These are phyloP conservation scores for Cardamine resedifolia DNA, from an alignment of 345 rosid species.

Conservation along the genomic window DNA sequence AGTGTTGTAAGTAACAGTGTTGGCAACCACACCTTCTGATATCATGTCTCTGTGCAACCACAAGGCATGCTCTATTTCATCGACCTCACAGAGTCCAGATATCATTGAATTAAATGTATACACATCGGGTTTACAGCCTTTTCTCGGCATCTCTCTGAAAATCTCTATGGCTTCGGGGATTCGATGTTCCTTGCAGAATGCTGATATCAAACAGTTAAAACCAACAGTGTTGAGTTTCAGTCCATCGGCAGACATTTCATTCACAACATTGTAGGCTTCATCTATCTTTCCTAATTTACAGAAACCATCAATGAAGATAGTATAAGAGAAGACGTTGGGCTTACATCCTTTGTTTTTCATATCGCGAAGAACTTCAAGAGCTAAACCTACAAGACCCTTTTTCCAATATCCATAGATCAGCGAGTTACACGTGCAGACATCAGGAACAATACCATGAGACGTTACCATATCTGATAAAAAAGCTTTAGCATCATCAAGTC, in stretches of 20 bases:
- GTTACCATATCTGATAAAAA: conserved; percentile 46
- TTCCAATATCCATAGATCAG: conserved; percentile 67
- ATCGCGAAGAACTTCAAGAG: conserved; percentile 54
- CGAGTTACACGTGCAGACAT: conserved; percentile 65
- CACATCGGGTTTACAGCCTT: conserved; percentile 81
- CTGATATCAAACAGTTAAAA: conserved; percentile 64
- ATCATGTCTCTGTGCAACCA: conserved; percentile 63
- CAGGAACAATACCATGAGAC: conserved; percentile 44
- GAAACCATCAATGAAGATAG: conserved; percentile 59
- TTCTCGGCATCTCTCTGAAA: conserved; percentile 60
- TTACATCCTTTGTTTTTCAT: conserved; percentile 56
- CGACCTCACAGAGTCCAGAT: conserved; percentile 65
- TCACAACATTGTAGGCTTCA: conserved; percentile 49
- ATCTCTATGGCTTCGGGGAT: conserved; percentile 54
- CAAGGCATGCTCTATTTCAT: conserved; percentile 59
- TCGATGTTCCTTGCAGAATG: conserved; percentile 59
- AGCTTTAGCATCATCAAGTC: conserved; percentile 64
- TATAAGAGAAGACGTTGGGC: conserved; percentile 66
- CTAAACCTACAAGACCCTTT: conserved; percentile 60
- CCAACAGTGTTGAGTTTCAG: conserved; percentile 68
- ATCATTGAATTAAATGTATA: conserved; percentile 78
- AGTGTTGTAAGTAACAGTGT: conserved; percentile 78
- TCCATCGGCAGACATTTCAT: conserved; percentile 58
- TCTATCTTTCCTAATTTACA: conserved; percentile 64
- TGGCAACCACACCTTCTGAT: conserved; percentile 75